Evolutionary conservation across 2,329 filamentous ascomycete species (phyloP).

Genomic region (Gaeumannomyces sp.): DNA sequence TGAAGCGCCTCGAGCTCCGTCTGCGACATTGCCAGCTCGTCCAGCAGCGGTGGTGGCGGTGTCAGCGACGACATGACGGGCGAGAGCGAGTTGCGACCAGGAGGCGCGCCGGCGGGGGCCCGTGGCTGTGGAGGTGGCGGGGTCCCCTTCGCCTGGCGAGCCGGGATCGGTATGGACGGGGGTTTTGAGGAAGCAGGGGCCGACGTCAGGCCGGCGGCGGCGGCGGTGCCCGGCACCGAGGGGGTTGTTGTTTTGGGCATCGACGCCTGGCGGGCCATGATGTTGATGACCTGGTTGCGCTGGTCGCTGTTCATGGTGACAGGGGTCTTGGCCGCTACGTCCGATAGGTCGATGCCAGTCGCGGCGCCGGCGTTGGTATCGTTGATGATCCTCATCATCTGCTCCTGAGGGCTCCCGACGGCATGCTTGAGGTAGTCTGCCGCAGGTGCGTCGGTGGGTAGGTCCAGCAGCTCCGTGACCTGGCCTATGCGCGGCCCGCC

Average conservation of each 20-base stretch:
- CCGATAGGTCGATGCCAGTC: conserved; percentile 44
- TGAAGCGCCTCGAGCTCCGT: conserved; percentile 74
- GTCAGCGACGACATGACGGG: conserved; percentile 40
- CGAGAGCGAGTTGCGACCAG: conserved; percentile 25
- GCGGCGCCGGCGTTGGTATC: conserved; percentile 52
- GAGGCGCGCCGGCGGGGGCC: neutral
- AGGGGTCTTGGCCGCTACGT: conserved; percentile 50
- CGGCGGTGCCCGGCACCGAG: conserved; percentile 17
- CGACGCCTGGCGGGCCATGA: conserved; percentile 42
- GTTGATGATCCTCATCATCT: conserved; percentile 61
- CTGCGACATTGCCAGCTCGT: conserved; percentile 61
- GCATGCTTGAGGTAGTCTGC: conserved; percentile 46
- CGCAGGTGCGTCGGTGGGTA: conserved; percentile 36
- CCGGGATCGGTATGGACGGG: conserved; percentile 11
- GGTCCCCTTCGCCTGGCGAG: neutral
- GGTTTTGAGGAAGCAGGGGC: conserved; percentile 18
- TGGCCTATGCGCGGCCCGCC: conserved; percentile 35
- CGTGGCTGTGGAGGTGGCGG: conserved; percentile 4
- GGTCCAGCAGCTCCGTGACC: conserved; percentile 56
- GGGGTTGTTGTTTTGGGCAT: conserved; percentile 17
- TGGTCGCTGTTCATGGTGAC: conserved; percentile 51
- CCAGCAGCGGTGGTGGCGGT: conserved; percentile 43
- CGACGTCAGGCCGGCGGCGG: conserved; percentile 11
- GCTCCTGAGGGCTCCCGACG: conserved; percentile 53
- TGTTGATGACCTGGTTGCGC: conserved; percentile 50